A percentile compares a stretch with the other conserved stretches of the same genome.
Conservation (phyloP, 352 stramenopile species). For the Phytophthora ohioensis region DNA sequence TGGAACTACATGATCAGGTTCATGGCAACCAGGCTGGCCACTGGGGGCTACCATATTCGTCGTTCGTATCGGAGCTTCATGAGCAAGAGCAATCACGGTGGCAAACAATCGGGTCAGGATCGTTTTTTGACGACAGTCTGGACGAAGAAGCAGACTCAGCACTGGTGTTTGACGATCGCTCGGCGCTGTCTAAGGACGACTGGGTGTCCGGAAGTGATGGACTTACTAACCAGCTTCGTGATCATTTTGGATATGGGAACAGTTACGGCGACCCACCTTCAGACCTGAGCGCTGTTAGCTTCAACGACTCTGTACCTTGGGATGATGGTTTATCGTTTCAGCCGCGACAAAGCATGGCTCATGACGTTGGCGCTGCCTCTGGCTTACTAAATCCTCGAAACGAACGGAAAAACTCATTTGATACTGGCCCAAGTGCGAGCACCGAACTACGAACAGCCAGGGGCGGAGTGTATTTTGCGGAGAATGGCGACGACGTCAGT, state of each 20-base stretch:
- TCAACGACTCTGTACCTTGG: slow-evolving; percentile 86
- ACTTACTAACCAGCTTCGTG: slow-evolving; percentile 25
- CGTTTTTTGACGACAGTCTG: slow-evolving; percentile 43
- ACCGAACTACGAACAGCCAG: not conserved
- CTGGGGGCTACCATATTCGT: slow-evolving; percentile 36
- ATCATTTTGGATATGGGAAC: slow-evolving; percentile 34
- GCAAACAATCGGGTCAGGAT: slow-evolving; percentile 11
- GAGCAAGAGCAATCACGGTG: slow-evolving; percentile 30
- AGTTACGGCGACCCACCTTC: slow-evolving; percentile 42
- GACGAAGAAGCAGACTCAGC: slow-evolving; percentile 56
- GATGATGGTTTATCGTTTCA: slow-evolving; percentile 60
- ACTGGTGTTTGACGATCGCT: slow-evolving; percentile 50
- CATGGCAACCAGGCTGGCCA: slow-evolving; percentile 24
- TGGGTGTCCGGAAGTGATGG: slow-evolving; percentile 20
- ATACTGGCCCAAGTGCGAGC: not conserved
- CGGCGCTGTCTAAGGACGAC: slow-evolving; percentile 23
- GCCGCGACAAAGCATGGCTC: slow-evolving; percentile 26
- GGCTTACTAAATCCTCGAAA: not conserved
- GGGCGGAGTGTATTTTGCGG: slow-evolving; percentile 13
- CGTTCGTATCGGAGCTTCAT: slow-evolving; percentile 38
- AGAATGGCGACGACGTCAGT: slow-evolving; percentile 4
- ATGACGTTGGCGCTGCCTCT: slow-evolving; percentile 7
- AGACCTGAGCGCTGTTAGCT: slow-evolving; percentile 78
- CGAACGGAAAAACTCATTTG: slow-evolving; percentile 7
- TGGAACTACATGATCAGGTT: slow-evolving; percentile 6